Evolutionary conservation across 1,139 yeast species (phyloP), one percentile per base, ranked within the genome.

Genomic region (Geotrichum klebahnii): DNA sequence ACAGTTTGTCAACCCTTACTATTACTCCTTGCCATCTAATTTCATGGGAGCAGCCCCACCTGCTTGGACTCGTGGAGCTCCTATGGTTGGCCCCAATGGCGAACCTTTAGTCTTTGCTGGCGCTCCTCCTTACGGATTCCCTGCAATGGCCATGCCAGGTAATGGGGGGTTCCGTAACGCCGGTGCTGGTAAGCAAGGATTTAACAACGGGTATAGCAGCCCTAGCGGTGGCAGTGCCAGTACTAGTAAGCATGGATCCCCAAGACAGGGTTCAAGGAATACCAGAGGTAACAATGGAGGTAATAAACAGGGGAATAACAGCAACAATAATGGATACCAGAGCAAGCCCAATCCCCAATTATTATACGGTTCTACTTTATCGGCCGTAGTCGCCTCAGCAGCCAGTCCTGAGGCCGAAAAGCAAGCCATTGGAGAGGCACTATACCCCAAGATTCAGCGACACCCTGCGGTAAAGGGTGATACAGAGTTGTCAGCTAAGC

Each of bases 401-500:
- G 65, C 67, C 16, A 56, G 58, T 34, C 58, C 64, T 24, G 94
- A 83, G 67, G 95, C 89, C 70, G 95, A 86, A 75, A 84, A 83
- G 79, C 83, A 89, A 74, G 81, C 86, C 65, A 78, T 89, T 69
- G 97, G 97, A 72, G 96, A 89, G 76, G 95, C 87, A 68, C 78
- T 89, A 67, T 88, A 89, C 76, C 88, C 92, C 64, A 83, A 80
- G 76, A 87, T 89, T 62, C 80, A 82, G 58, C 79, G 85, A 61
- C 87, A 94, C 64, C 86, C 89, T 61, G 80, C 83, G 67, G 69
- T 75, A 46, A 79, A 79, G 55, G 89, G 84, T 64, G 89, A 86
- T 65, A 82, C 82, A 58, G 94, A 84, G 69, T 84, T 94, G 65
- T 95, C 96, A 59, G 94, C 95, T 74, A 86, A 85, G 74, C 83